Conservation (phyloP, 495 filamentous ascomycete species). For the Lepraria neglecta region DNA sequence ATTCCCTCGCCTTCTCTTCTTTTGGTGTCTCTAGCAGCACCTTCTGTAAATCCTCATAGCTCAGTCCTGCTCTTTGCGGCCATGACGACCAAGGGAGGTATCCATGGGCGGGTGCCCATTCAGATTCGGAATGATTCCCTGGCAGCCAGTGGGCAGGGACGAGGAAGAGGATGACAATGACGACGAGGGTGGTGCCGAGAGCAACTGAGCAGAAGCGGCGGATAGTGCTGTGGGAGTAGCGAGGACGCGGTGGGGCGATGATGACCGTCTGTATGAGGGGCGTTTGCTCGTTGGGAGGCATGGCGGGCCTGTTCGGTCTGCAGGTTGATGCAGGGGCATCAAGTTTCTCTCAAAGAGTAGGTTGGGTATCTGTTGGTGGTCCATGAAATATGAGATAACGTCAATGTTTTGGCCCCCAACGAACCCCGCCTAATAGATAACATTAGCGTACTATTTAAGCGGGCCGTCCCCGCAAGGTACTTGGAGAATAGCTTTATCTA, state of each 20-base stretch:
- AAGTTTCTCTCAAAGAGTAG: background rate
- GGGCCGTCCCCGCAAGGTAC: too few species aligned
- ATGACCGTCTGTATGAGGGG: conserved; percentile 56
- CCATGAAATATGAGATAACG: too few species aligned
- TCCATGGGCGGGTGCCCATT: conserved; percentile 38
- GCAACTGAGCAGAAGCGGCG: conserved; percentile 67
- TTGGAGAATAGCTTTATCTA: too few species aligned
- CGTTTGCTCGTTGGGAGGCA: conserved; percentile 44
- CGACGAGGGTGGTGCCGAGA: conserved; percentile 50
- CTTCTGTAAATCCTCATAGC: conserved; percentile 60
- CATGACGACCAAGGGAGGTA: conserved; percentile 42
- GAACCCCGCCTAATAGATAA: too few species aligned
- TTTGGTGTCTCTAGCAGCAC: conserved; percentile 68
- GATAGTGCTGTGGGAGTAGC: conserved; percentile 61
- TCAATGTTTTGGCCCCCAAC: too few species aligned
- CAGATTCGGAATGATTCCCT: conserved; percentile 32
- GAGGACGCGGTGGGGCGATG: conserved; percentile 47
- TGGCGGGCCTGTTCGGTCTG: background rate
- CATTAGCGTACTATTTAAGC: too few species aligned
- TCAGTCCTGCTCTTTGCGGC: conserved; percentile 47
- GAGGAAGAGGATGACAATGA: conserved; percentile 56
- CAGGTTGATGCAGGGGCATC: background rate
- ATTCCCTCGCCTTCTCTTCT: conserved; percentile 62
- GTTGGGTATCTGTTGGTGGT: too few species aligned
- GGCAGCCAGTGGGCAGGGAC: conserved; percentile 41